Percentiles rank a stretch among this genome's conserved stretches.
These are phyloP conservation scores for Adansonia gregorii DNA, from an alignment of 441 rosid genomes.

Conservation along the genomic window DNA sequence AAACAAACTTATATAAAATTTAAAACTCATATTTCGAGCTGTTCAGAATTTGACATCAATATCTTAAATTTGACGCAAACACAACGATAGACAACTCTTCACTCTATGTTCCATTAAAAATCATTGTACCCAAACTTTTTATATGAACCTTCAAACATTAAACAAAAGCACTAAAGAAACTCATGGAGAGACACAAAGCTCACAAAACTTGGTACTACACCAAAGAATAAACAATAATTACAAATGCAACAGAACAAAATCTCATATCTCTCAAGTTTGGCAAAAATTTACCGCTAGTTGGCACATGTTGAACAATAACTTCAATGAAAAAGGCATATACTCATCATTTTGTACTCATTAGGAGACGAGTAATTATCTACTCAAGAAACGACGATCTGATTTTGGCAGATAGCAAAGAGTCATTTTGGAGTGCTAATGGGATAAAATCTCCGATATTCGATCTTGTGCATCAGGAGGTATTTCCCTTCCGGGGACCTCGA, in stretches of 20 bases:
- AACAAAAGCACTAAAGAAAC: neutral
- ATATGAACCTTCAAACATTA: neutral
- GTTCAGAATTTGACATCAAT: no score
- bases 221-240: conserved; percentile 20
- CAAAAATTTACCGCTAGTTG: conserved; percentile 31
- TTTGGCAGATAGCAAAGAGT: conserved; percentile 6
- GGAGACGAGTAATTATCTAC: neutral
- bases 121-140: neutral
- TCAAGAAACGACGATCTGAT: neutral
- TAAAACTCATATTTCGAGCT: no score
- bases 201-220: conserved; percentile 27
- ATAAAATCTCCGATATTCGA: conserved; percentile 60
- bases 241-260: neutral
- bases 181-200: conserved; percentile 6
- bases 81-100: no score
- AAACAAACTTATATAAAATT: no score
- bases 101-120: neutral
- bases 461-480: conserved; percentile 70
- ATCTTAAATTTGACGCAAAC: no score
- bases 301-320: neutral
- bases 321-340: conserved; percentile 20
- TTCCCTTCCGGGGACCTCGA: conserved; percentile 83
- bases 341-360: neutral
- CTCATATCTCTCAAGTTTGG: neutral
- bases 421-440: conserved; percentile 39